Conservation (phyloP, 2,329 filamentous ascomycete genomes). For the Aspergillus oerlinghausenensis region DNA sequence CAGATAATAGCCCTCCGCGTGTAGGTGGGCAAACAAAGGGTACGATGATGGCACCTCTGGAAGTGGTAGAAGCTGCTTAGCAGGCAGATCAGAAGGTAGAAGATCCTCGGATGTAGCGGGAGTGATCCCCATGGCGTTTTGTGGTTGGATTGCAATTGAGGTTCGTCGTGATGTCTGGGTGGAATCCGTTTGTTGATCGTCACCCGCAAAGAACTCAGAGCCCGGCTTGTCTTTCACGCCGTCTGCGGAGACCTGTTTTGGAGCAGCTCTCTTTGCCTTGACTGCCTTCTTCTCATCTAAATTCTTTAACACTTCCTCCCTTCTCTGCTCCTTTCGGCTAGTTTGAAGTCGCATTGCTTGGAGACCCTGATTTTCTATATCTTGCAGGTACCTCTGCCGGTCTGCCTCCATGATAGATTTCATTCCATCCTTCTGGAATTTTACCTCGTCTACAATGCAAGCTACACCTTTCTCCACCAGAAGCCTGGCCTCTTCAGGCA, state of each 20-base stretch:
- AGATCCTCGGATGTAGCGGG: conserved; percentile 49
- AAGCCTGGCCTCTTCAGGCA: conserved; percentile 81
- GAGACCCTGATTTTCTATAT: conserved; percentile 52
- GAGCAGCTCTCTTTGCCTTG: conserved; percentile 20
- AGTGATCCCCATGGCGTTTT: conserved; percentile 38
- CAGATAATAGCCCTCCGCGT: conserved; percentile 75
- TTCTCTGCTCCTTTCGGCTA: conserved; percentile 47
- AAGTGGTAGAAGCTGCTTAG: conserved; percentile 22
- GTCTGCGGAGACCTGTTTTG: conserved; percentile 9
- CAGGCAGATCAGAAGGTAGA: conserved; percentile 31
- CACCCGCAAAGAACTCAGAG: conserved; percentile 22
- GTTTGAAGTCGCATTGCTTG: conserved; percentile 45
- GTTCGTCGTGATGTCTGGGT: conserved; percentile 11
- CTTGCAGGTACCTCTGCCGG: conserved; percentile 57
- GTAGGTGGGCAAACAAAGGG: conserved; percentile 74
- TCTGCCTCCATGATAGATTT: conserved; percentile 54
- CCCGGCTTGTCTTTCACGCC: conserved; percentile 12
- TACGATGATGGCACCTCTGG: conserved; percentile 52
- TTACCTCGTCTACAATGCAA: conserved; percentile 74
- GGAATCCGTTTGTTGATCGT: conserved; percentile 2
- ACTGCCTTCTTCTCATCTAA: conserved; percentile 37
- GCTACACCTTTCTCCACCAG: conserved; percentile 73
- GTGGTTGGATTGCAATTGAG: conserved; percentile 13
- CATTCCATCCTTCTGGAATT: conserved; percentile 64
- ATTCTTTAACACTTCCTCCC: conserved; percentile 48